Conservation (phyloP, 2,329 filamentous ascomycete species). For the Neofusicoccum umdonicola region DNA sequence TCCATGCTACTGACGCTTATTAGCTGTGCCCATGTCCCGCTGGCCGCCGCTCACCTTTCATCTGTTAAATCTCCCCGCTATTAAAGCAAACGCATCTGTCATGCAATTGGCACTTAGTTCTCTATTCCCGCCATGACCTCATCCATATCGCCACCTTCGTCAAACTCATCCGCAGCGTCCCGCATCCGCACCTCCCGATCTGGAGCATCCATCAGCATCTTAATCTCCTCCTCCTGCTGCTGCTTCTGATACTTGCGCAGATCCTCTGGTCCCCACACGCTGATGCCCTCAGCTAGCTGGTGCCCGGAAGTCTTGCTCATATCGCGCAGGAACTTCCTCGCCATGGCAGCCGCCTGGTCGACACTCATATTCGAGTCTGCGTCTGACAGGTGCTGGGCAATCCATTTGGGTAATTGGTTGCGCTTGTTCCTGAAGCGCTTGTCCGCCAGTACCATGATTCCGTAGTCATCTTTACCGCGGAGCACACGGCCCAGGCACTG, state of each 20-base stretch:
- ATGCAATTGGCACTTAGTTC: neutral
- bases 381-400: slow-evolving; percentile 81
- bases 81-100: neutral
- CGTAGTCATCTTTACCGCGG: slow-evolving; percentile 96
- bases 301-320: slow-evolving; percentile 90
- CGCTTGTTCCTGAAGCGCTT: slow-evolving; percentile 91
- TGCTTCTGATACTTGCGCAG: slow-evolving; percentile 75
- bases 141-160: slow-evolving; percentile 35
- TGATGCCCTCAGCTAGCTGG: slow-evolving; percentile 85
- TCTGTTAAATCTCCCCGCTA: no score
- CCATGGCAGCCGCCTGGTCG: slow-evolving; percentile 87
- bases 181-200: slow-evolving; percentile 29
- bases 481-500: slow-evolving; percentile 94
- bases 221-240: slow-evolving; percentile 65
- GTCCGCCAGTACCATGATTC: slow-evolving; percentile 98
- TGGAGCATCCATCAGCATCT: slow-evolving; percentile 55
- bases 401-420: slow-evolving; percentile 92
- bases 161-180: slow-evolving; percentile 31
- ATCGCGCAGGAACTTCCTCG: slow-evolving; percentile 81
- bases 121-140: slow-evolving; percentile 36
- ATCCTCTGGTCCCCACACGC: slow-evolving; percentile 83
- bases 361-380: slow-evolving; percentile 88
- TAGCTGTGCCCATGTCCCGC: no score
- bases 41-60: neutral
- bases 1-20: neutral